These are phyloP conservation scores for Phaeophleospora eucalypticola DNA, from an alignment of 2,329 filamentous ascomycete genomes.

Conservation along the genomic window DNA sequence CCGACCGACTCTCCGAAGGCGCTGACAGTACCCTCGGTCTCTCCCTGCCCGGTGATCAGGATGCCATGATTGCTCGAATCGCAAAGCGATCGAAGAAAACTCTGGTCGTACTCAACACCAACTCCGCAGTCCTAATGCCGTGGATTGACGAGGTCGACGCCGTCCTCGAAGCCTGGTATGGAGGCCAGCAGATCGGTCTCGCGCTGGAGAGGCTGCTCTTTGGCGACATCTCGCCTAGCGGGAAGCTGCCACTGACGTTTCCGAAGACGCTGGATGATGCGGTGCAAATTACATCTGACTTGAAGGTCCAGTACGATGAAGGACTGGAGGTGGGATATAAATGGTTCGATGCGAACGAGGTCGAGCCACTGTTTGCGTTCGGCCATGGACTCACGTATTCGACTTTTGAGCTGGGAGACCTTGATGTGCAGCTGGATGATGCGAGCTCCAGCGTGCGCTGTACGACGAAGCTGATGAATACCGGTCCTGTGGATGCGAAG, in stretches of 20 bases:
- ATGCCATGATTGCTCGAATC: slow-evolving; percentile 6
- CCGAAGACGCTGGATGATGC: slow-evolving; percentile 66
- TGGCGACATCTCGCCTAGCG: slow-evolving; percentile 68
- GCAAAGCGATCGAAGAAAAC: slow-evolving; percentile 3
- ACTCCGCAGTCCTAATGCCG: slow-evolving; percentile 14
- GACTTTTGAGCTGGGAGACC: slow-evolving; percentile 56
- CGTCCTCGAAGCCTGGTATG: slow-evolving; percentile 33
- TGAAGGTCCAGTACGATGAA: slow-evolving; percentile 65
- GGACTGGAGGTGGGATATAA: slow-evolving; percentile 82
- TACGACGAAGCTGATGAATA: slow-evolving; percentile 49
- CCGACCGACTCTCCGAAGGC: slow-evolving; percentile 9
- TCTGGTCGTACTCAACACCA: slow-evolving; percentile 5
- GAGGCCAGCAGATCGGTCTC: slow-evolving; percentile 71
- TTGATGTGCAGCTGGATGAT: background rate
- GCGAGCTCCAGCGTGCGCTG: background rate
- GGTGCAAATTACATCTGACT: slow-evolving; percentile 44
- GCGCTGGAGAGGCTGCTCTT: slow-evolving; percentile 73
- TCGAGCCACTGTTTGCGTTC: slow-evolving; percentile 73
- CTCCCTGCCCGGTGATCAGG: slow-evolving; percentile 6
- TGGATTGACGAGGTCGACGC: slow-evolving; percentile 15
- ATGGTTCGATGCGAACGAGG: slow-evolving; percentile 68
- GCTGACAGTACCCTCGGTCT: slow-evolving; percentile 4
- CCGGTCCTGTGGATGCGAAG: slow-evolving; percentile 49
- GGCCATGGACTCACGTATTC: slow-evolving; percentile 80
- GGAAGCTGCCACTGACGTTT: slow-evolving; percentile 78